Evolutionary conservation across 1,284 basidiomycete genomes (phyloP).

Genomic region (Ganoderma sinense): DNA sequence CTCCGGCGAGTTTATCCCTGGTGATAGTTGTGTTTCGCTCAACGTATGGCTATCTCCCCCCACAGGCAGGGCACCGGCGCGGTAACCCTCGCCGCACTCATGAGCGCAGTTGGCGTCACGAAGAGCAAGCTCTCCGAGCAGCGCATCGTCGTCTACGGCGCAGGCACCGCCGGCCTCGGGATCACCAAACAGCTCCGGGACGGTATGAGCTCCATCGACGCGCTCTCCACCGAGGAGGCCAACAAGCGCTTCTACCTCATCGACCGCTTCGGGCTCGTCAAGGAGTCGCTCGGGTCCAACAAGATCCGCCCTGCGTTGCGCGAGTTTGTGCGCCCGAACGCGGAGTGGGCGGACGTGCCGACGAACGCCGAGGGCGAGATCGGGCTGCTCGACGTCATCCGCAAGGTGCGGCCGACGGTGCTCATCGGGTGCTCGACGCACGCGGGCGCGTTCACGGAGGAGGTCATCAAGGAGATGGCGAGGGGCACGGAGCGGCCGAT

Average conservation of each 20-base stretch:
- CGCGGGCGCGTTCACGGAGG: slow-evolving; percentile 84
- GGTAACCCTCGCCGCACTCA: slow-evolving; percentile 77
- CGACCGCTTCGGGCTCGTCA: slow-evolving; percentile 64
- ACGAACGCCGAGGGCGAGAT: slow-evolving; percentile 55
- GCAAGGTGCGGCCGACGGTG: slow-evolving; percentile 72
- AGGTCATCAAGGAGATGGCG: slow-evolving; percentile 76
- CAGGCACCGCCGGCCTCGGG: slow-evolving; percentile 84
- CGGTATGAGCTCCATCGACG: slow-evolving; percentile 72
- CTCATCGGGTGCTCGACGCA: slow-evolving; percentile 86
- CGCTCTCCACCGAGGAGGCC: slow-evolving; percentile 64
- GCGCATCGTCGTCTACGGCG: slow-evolving; percentile 81
- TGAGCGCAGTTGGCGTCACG: slow-evolving; percentile 80
- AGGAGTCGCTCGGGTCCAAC: slow-evolving; percentile 52
- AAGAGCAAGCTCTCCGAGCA: slow-evolving; percentile 75
- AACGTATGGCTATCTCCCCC: not conserved
- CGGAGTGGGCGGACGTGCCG: slow-evolving; percentile 51
- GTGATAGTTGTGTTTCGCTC: too few relatives aligned
- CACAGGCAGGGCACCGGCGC: slow-evolving; percentile 85
- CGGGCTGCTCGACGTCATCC: slow-evolving; percentile 71
- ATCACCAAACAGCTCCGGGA: slow-evolving; percentile 78
- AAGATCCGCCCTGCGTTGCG: slow-evolving; percentile 59
- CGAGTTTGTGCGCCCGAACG: slow-evolving; percentile 62
- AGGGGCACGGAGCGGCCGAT: slow-evolving; percentile 74
- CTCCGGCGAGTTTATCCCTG: too few relatives aligned
- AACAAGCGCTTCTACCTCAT: slow-evolving; percentile 73